Evolutionary conservation across 805 yeast species (phyloP).

Genomic region (Kuraishia ogatae): DNA sequence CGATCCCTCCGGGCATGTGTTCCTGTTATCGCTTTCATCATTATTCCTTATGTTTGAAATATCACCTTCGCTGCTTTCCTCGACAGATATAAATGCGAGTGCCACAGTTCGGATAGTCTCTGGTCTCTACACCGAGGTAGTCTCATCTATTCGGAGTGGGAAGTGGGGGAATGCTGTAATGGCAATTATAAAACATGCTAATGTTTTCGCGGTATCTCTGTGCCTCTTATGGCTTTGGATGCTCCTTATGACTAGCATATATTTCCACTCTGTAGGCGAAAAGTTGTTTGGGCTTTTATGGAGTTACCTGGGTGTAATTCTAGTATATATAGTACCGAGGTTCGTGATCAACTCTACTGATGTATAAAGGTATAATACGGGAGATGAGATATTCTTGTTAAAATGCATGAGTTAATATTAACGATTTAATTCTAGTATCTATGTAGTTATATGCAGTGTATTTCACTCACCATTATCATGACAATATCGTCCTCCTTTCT

Average conservation of each 20-base stretch:
- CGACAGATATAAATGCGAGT: background rate
- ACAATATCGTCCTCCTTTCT: too few species aligned
- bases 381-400: background rate
- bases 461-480: background rate
- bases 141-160: background rate
- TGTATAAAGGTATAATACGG: background rate
- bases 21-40: conserved; percentile 60
- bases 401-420: too few species aligned
- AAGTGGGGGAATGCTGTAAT: background rate
- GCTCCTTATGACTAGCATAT: conserved; percentile 74
- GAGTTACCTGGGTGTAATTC: conserved; percentile 43
- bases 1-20: conserved; percentile 94
- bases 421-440: background rate
- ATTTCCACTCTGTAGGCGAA: conserved; percentile 77
- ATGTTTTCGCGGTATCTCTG: conserved; percentile 24
- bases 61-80: conserved; percentile 11
- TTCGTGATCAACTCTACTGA: conserved; percentile 7
- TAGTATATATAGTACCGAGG: conserved; percentile 35
- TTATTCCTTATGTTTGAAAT: conserved; percentile 61
- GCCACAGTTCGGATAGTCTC: background rate
- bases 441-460: background rate
- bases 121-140: background rate
- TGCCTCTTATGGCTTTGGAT: conserved; percentile 72
- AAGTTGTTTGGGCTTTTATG: conserved; percentile 62
- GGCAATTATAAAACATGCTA: conserved; percentile 12